These are phyloP conservation scores for Calcarisporium arbuscula DNA, from an alignment of 2,329 filamentous ascomycete genomes.

Conservation along the genomic window DNA sequence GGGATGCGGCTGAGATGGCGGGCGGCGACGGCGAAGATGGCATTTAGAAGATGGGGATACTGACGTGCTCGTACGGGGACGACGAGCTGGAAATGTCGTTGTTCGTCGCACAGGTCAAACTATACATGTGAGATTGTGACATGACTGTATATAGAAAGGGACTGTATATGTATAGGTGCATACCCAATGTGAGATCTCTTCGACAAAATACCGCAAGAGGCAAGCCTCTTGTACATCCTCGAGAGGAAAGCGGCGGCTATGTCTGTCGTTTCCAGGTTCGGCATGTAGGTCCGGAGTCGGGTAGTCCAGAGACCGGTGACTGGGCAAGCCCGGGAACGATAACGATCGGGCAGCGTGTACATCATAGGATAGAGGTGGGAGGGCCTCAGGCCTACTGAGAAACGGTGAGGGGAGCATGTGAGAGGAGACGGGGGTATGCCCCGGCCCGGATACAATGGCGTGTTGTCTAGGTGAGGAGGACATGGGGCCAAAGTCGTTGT, in stretches of 20 bases:
- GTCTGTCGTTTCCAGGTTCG: background rate
- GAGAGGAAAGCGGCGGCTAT: conserved; percentile 20
- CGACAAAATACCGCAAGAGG: conserved; percentile 30
- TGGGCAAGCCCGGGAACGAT: too few species aligned
- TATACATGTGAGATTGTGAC: conserved; percentile 10
- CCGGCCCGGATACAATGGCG: too few species aligned
- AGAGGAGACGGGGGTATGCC: background rate
- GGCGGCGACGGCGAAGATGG: conserved; percentile 33
- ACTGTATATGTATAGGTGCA: background rate
- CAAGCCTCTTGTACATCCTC: conserved; percentile 30
- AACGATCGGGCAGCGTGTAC: too few species aligned
- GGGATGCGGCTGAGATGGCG: conserved; percentile 32
- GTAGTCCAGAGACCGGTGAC: background rate
- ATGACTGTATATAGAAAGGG: background rate
- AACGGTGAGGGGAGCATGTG: background rate
- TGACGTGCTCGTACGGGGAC: conserved; percentile 27
- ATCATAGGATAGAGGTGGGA: too few species aligned
- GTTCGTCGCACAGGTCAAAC: conserved; percentile 35
- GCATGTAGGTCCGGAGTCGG: background rate
- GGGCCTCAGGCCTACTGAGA: too few species aligned
- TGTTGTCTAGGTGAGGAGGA: too few species aligned
- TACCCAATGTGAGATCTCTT: conserved; percentile 35
- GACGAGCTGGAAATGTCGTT: conserved; percentile 31
- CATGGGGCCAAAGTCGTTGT: too few species aligned
- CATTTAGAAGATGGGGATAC: conserved; percentile 31